phyloP scores from a whole-genome alignment of 75 land plant genomes.

The Picea glauca region DNA sequence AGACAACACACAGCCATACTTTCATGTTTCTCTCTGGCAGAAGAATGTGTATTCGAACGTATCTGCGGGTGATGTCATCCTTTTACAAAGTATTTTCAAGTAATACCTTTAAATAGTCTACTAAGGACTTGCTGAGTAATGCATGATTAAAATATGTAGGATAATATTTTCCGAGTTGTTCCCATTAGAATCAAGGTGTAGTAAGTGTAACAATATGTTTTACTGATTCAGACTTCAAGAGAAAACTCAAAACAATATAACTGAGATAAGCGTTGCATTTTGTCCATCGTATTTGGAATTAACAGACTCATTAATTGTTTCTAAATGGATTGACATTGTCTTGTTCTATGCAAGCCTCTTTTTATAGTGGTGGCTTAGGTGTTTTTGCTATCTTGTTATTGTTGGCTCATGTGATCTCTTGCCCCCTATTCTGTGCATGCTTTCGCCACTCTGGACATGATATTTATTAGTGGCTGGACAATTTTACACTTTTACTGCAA shows the following conservation, averaged over 20 bases:
- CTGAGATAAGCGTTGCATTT: no score
- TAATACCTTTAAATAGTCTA: slow-evolving; percentile 1
- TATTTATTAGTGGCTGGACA: background rate
- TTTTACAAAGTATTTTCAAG: slow-evolving; percentile 43
- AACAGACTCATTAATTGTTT: no score
- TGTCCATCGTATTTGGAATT: no score
- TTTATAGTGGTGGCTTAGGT: no score
- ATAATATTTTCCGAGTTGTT: background rate
- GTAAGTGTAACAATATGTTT: background rate
- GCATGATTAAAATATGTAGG: background rate
- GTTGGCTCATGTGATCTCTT: background rate
- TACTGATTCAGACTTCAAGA: background rate
- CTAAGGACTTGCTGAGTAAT: background rate
- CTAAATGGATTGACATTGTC: no score
- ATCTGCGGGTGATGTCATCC: slow-evolving; percentile 38
- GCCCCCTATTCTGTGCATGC: background rate
- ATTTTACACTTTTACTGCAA: background rate
- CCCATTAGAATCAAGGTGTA: background rate
- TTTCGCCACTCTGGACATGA: background rate
- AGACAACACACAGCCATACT: slow-evolving; percentile 43
- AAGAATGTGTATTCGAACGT: slow-evolving; percentile 23
- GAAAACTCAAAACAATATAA: background rate
- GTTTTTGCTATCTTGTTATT: background rate
- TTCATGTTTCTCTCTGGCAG: slow-evolving; percentile 41
- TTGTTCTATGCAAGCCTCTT: no score